A percentile compares a stretch with the other conserved stretches of the same genome.
Evolutionary conservation across 2,329 filamentous ascomycete species (phyloP).

Genomic region (Fusarium penzigii): DNA sequence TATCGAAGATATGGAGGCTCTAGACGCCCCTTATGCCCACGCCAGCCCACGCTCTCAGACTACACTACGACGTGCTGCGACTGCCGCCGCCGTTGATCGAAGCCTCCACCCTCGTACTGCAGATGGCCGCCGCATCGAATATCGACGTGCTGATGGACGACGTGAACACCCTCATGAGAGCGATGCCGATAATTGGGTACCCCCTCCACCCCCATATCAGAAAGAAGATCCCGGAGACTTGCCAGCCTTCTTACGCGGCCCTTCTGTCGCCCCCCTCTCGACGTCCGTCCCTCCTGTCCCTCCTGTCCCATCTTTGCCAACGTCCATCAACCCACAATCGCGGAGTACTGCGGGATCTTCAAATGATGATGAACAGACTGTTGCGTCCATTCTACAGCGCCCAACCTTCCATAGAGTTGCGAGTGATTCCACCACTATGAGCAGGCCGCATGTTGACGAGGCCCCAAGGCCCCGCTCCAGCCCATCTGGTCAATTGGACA

Average conservation of each 20-base stretch:
- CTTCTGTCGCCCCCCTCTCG: conserved; percentile 40
- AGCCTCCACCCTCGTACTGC: conserved; percentile 62
- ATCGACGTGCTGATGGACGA: conserved; percentile 68
- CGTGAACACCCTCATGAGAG: conserved; percentile 80
- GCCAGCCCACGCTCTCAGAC: conserved; percentile 69
- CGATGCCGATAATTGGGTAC: conserved; percentile 86
- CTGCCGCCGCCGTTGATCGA: conserved; percentile 74
- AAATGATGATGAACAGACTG: conserved; percentile 8
- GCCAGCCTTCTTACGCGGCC: conserved; percentile 57
- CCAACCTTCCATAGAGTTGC: conserved; percentile 35
- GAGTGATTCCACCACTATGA: conserved; percentile 38
- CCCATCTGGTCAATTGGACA: conserved; percentile 29
- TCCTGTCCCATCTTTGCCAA: conserved; percentile 18
- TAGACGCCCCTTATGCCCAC: conserved; percentile 73
- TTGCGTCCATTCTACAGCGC: conserved; percentile 11
- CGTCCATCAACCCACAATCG: not conserved
- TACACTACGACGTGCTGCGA: conserved; percentile 71
- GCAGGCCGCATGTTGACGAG: conserved; percentile 27
- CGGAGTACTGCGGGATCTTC: conserved; percentile 1
- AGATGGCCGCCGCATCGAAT: conserved; percentile 57
- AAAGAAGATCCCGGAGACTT: conserved; percentile 61
- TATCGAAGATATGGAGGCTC: conserved; percentile 59
- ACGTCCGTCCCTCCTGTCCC: conserved; percentile 29
- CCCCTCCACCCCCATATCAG: conserved; percentile 79
- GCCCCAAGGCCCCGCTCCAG: conserved; percentile 34